A percentile compares a stretch with the other conserved stretches of the same genome.
Conservation (phyloP, 129 eudicot species). For the Arctium minus region DNA sequence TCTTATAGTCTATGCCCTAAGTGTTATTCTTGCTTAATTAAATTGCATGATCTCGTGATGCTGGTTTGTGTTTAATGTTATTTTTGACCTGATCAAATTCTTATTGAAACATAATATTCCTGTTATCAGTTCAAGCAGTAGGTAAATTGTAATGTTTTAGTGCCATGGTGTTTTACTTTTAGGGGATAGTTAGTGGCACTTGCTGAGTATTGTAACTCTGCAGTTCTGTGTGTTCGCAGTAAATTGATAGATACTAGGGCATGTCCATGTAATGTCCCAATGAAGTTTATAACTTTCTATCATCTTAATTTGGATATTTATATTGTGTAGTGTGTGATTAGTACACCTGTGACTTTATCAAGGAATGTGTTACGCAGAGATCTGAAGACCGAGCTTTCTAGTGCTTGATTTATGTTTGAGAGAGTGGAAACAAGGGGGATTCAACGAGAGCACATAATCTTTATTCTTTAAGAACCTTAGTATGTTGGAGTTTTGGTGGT, state of each 20-base stretch:
- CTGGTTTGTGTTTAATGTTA: not conserved
- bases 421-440: too few relatives aligned
- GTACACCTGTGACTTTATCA: too few relatives aligned
- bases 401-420: too few relatives aligned
- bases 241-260: not conserved
- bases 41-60: constrained; percentile 13
- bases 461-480: not conserved
- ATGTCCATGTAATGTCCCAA: not conserved
- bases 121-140: not conserved
- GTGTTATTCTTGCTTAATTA: constrained; percentile 10
- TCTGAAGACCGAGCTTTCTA: too few relatives aligned
- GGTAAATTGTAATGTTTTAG: not conserved
- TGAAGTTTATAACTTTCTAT: not conserved
- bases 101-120: not conserved
- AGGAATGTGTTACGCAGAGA: too few relatives aligned
- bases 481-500: not conserved
- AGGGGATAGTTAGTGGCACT: not conserved
- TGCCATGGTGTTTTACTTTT: not conserved
- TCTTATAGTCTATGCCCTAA: not conserved
- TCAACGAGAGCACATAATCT: too few relatives aligned
- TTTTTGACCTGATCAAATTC: not conserved
- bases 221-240: not conserved
- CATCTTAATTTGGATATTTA: not conserved
- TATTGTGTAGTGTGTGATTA: too few relatives aligned
- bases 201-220: not conserved